Base-by-base conservation (phyloP, 2,329 filamentous ascomycete species). In the Alternaria gansuensis region DNA sequence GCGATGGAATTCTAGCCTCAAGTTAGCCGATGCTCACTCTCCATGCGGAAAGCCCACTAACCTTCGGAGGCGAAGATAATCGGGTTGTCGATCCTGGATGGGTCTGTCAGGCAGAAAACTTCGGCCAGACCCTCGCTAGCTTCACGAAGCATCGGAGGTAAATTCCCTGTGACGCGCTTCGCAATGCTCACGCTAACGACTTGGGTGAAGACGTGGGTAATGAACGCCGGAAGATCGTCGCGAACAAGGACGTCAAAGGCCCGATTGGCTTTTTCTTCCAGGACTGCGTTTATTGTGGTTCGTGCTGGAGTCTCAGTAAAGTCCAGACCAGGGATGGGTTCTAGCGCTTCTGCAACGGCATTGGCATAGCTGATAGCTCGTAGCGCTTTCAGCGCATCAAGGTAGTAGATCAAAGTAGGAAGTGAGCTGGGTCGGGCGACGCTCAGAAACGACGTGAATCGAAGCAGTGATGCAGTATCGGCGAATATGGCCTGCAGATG, bases 11-110 rank as follows among this genome's bases (percentile, higher is more conserved):
- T 91, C 89, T 90, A 36, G n/a, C 44, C 8, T 39, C 34, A 9
- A 6, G 23, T 71, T 46, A 73, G 60, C 40, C 14, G 11, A 11
- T 13, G 17, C 8, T 26, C 8, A 11, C 7, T 17, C 17, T 21
- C 2, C 17, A 28, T 50, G 23, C 5, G 21, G 5, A 17, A 17
- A 26, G 9, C 7, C 4, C 40, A 57, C 76, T 26, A 71, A 90
- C 88, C 88, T 82, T 91, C 88, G 3, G 89, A 92, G 6, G 89
- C 88, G 75, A 92, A 91, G 2, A 92, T 86, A 59, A 93, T 90
- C 0, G 90, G 90, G 70, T 92, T 92, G 61, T 92, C 90, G 2
- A 84, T 81, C 57, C 89, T 81, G 1, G 88, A 90, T 8, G 90
- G 89, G 72, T 93, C 90, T 0, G 89, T 90, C 54, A 93, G 75